Percentiles rank a stretch among this genome's conserved stretches.
Conservation (phyloP, 768 basidiomycete genomes). For the Cubamyces sp. region DNA sequence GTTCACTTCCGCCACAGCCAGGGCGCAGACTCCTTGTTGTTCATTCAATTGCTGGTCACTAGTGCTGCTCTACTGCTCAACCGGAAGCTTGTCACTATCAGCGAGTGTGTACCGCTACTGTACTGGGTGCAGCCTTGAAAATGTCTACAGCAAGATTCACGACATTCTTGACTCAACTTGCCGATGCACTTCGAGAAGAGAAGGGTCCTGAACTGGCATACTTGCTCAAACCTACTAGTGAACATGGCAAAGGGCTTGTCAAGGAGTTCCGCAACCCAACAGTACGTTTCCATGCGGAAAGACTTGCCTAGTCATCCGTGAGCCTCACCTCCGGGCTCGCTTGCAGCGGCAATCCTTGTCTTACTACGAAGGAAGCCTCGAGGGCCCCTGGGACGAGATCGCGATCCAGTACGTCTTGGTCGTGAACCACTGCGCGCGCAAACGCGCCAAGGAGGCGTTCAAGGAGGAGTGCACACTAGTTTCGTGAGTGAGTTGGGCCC, state of each 20-base stretch:
- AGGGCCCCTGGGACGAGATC: slow-evolving; percentile 85
- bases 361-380: slow-evolving; percentile 64
- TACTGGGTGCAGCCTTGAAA: not conserved
- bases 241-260: slow-evolving; percentile 75
- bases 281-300: slow-evolving; percentile 34
- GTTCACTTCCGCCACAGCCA: no score
- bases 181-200: slow-evolving; percentile 61
- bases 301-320: not conserved
- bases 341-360: slow-evolving; percentile 33
- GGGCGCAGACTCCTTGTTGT: no score
- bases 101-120: no score
- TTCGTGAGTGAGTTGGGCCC: slow-evolving; percentile 55
- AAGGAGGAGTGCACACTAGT: slow-evolving; percentile 78
- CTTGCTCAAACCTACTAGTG: slow-evolving; percentile 74
- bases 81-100: no score
- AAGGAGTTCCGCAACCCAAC: slow-evolving; percentile 69
- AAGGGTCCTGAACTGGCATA: slow-evolving; percentile 74
- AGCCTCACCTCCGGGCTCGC: not conserved
- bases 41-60: no score
- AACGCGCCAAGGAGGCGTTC: slow-evolving; percentile 73
- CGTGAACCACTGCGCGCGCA: slow-evolving; percentile 69
- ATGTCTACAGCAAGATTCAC: slow-evolving; percentile 50
- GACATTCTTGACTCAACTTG: slow-evolving; percentile 60
- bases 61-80: no score
- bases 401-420: slow-evolving; percentile 82